These are phyloP conservation scores for Rhizopogon vesiculosus DNA, from an alignment of 768 basidiomycete genomes.

Conservation along the genomic window DNA sequence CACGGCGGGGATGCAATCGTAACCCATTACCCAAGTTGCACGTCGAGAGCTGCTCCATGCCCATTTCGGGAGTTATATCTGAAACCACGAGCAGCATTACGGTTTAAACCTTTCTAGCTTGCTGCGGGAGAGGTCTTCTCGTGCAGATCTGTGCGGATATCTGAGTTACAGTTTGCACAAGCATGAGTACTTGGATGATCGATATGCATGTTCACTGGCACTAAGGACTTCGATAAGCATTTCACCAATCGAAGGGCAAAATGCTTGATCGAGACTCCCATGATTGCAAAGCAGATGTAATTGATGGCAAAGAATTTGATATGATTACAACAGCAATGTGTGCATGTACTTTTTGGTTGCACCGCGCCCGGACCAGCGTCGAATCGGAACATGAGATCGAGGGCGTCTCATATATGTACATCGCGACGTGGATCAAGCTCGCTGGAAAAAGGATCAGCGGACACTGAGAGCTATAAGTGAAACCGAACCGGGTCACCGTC, in stretches of 20 bases:
- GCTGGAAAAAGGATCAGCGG: not conserved
- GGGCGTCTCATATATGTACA: not conserved
- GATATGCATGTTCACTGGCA: not conserved
- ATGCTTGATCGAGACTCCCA: not conserved
- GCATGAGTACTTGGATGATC: not conserved
- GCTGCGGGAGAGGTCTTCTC: not conserved
- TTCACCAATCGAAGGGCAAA: not conserved
- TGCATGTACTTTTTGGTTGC: not conserved
- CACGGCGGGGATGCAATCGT: too few relatives aligned
- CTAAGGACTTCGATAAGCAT: not conserved
- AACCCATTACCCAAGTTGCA: too few relatives aligned
- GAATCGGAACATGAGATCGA: not conserved
- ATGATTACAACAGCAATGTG: not conserved
- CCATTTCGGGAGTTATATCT: too few relatives aligned
- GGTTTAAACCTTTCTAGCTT: not conserved
- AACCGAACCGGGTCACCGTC: slow-evolving; percentile 4
- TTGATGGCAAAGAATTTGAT: not conserved
- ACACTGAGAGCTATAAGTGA: not conserved
- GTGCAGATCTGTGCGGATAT: not conserved
- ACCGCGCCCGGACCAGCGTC: not conserved
- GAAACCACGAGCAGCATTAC: too few relatives aligned
- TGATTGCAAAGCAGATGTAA: not conserved
- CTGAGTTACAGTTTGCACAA: not conserved
- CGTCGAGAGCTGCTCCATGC: too few relatives aligned
- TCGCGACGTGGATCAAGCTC: not conserved